Percentiles rank a stretch among this genome's conserved stretches.
Conservation (phyloP, 306 rosid species). For the Luffa acutangula region DNA sequence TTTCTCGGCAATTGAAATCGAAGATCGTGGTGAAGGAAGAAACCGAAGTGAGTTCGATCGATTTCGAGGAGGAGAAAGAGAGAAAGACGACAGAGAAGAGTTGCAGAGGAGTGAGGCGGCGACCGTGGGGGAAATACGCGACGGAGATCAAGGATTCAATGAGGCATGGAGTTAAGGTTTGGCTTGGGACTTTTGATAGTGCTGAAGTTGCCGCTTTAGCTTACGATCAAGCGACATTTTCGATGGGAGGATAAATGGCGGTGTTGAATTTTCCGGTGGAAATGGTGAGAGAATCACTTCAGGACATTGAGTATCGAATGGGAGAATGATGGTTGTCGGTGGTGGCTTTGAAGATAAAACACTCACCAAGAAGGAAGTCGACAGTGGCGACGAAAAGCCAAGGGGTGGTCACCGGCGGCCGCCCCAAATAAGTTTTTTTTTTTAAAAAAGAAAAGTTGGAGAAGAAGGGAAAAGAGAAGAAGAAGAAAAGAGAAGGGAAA, state of each 20-base stretch:
- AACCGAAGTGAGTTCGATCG: neutral
- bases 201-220: slow-evolving; percentile 48
- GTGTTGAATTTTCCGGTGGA: slow-evolving; percentile 43
- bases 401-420: neutral
- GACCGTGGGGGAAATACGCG: slow-evolving; percentile 52
- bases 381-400: neutral
- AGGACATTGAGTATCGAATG: neutral
- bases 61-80: neutral
- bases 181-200: slow-evolving; percentile 50
- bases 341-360: slow-evolving; percentile 11
- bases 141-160: slow-evolving; percentile 46
- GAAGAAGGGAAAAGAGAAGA: too few species aligned
- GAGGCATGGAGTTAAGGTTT: slow-evolving; percentile 32
- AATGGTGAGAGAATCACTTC: slow-evolving; percentile 8
- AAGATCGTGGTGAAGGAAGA: slow-evolving; percentile 4
- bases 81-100: neutral
- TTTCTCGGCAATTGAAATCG: neutral
- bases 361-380: slow-evolving; percentile 4
- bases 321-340: slow-evolving; percentile 10
- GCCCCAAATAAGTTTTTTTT: too few species aligned
- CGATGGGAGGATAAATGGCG: slow-evolving; percentile 42
- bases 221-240: slow-evolving; percentile 46
- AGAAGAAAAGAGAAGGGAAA: too few species aligned
- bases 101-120: slow-evolving; percentile 37
- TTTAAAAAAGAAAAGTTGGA: too few species aligned